Conservation (phyloP, 495 filamentous ascomycete species). For the Glonium stellatum region DNA sequence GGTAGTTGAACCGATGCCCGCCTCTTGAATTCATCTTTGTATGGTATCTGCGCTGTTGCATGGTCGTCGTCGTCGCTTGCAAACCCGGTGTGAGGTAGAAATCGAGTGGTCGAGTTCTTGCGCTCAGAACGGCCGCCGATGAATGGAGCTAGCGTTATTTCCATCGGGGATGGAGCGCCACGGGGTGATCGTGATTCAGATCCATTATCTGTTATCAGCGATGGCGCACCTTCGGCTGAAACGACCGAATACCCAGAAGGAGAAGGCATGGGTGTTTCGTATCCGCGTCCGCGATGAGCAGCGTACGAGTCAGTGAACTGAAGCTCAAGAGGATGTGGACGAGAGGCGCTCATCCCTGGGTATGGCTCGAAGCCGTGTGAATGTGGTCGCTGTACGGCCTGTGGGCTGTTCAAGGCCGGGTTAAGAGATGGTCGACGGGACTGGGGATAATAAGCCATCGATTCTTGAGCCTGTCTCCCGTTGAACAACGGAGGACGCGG, state of each 20-base stretch:
- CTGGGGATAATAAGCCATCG: slow-evolving; percentile 9
- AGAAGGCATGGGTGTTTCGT: slow-evolving; percentile 62
- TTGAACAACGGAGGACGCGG: slow-evolving; percentile 10
- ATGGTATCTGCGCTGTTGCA: slow-evolving; percentile 7
- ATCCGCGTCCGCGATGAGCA: slow-evolving; percentile 40
- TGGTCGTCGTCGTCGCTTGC: slow-evolving; percentile 26
- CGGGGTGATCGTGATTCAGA: slow-evolving; percentile 46
- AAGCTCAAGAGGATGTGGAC: slow-evolving; percentile 36
- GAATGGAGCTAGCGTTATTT: slow-evolving; percentile 32
- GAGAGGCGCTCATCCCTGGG: slow-evolving; percentile 25
- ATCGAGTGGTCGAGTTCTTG: slow-evolving; percentile 24
- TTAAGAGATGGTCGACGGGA: slow-evolving; percentile 22
- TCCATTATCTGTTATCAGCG: slow-evolving; percentile 63
- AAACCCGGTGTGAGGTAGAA: slow-evolving; percentile 26
- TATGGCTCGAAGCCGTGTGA: slow-evolving; percentile 17
- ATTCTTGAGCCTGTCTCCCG: slow-evolving; percentile 10
- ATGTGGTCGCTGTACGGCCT: slow-evolving; percentile 13
- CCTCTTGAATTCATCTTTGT: slow-evolving; percentile 12
- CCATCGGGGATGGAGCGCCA: slow-evolving; percentile 28
- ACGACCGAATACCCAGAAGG: slow-evolving; percentile 55
- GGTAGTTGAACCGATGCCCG: slow-evolving; percentile 24
- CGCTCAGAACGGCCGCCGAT: slow-evolving; percentile 26
- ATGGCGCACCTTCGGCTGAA: slow-evolving; percentile 58
- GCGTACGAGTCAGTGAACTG: slow-evolving; percentile 34
- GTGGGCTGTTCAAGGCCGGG: slow-evolving; percentile 13